A percentile compares a stretch with the other conserved stretches of the same genome.
Conservation (phyloP, 2,329 filamentous ascomycete genomes). For the Aspergillus carbonarius region DNA sequence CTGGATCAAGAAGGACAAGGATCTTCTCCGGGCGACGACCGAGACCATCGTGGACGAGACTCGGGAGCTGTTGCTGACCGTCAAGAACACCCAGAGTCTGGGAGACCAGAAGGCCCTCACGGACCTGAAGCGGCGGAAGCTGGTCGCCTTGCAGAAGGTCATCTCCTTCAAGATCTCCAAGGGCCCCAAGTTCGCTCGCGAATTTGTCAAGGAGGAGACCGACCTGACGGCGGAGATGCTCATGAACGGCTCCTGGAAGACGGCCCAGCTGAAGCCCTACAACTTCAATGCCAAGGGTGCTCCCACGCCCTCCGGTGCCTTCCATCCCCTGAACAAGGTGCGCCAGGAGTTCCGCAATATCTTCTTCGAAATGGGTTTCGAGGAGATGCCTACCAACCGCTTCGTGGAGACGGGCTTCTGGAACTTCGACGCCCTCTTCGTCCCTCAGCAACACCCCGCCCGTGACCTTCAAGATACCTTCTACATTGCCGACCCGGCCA, state of each 20-base stretch:
- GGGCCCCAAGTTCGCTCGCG: slow-evolving; percentile 81
- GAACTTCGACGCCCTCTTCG: slow-evolving; percentile 97
- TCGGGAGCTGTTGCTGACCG: slow-evolving; percentile 69
- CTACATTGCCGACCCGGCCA: slow-evolving; percentile 87
- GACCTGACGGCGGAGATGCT: slow-evolving; percentile 95
- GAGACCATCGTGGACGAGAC: slow-evolving; percentile 80
- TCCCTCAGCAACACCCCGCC: slow-evolving; percentile 95
- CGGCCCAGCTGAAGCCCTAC: slow-evolving; percentile 80
- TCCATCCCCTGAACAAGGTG: slow-evolving; percentile 79
- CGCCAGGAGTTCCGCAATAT: slow-evolving; percentile 94
- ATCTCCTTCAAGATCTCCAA: slow-evolving; percentile 82
- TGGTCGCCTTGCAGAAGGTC: slow-evolving; percentile 79
- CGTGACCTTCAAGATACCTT: slow-evolving; percentile 98
- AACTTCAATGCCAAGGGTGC: slow-evolving; percentile 71
- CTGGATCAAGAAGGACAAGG: slow-evolving; percentile 65
- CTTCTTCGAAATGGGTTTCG: slow-evolving; percentile 99
- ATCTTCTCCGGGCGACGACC: slow-evolving; percentile 55
- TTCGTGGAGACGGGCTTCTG: slow-evolving; percentile 98
- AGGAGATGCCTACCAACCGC: slow-evolving; percentile 93
- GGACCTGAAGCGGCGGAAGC: slow-evolving; percentile 89
- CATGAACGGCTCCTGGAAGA: slow-evolving; percentile 83
- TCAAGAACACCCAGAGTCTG: slow-evolving; percentile 68
- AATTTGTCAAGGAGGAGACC: slow-evolving; percentile 90
- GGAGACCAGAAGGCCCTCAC: slow-evolving; percentile 72
- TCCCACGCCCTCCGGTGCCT: slow-evolving; percentile 47